Evolutionary conservation across 106 monocot species (phyloP).

Genomic region (Vanilla planifolia): DNA sequence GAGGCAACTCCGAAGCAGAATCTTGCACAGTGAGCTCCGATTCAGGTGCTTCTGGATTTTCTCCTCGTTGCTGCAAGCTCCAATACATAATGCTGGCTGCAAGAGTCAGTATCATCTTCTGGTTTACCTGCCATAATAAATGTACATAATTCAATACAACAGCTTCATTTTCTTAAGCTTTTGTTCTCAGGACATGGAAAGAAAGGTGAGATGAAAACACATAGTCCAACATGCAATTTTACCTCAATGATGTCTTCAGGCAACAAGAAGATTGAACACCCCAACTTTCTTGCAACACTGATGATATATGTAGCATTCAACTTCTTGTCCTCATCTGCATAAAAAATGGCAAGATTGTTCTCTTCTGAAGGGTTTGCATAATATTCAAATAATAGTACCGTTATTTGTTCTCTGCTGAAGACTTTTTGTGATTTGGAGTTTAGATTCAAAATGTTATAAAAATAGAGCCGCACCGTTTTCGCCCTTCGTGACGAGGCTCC

Average conservation of each 20-base stretch:
- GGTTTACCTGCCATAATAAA: constrained; percentile 64
- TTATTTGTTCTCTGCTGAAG: too few species aligned
- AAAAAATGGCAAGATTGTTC: not conserved
- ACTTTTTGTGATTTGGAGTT: too few species aligned
- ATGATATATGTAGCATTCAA: constrained; percentile 92
- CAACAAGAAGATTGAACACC: constrained; percentile 83
- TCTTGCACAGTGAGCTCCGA: not conserved
- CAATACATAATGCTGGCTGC: constrained; percentile 91
- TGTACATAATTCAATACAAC: too few species aligned
- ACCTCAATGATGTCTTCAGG: constrained; percentile 97
- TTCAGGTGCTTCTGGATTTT: constrained; percentile 14
- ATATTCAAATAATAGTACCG: too few species aligned
- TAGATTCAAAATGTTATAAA: too few species aligned
- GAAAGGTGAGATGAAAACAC: too few species aligned
- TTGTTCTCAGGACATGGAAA: not conserved
- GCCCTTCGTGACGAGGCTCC: constrained; percentile 61
- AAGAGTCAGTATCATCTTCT: constrained; percentile 86
- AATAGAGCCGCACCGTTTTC: constrained; percentile 34
- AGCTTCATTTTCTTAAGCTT: too few species aligned
- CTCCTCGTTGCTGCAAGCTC: constrained; percentile 49
- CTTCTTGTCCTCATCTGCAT: constrained; percentile 83
- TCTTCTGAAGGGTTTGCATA: too few species aligned
- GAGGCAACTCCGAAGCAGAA: constrained; percentile 5
- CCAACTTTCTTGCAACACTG: constrained; percentile 84
- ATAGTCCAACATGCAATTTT: too few species aligned